Conservation (phyloP, 371 early-diverging fungal species). For the Lichtheimia ornata region DNA sequence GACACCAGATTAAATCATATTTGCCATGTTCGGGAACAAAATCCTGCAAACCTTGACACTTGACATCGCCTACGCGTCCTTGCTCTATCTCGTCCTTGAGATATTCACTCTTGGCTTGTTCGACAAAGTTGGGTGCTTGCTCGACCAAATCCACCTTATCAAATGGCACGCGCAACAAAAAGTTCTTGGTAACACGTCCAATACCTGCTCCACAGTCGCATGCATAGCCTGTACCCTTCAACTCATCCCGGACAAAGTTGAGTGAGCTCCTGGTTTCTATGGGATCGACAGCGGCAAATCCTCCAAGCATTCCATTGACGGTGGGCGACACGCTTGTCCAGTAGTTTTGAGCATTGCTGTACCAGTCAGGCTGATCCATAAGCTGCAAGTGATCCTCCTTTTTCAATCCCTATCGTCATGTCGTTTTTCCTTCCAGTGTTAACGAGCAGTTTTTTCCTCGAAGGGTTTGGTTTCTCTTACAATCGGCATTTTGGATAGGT, state of each 20-base stretch:
- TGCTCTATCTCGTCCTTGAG: conserved; percentile 53
- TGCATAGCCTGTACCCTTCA: conserved; percentile 37
- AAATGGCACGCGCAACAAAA: conserved; percentile 73
- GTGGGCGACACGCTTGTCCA: conserved; percentile 79
- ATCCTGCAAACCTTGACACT: conserved; percentile 80
- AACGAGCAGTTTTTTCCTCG: no score
- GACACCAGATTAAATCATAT: conserved; percentile 95
- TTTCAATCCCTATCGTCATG: conserved; percentile 17
- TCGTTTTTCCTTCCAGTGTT: no score
- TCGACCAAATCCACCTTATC: conserved; percentile 89
- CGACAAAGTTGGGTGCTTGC: conserved; percentile 75
- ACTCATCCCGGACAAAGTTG: conserved; percentile 56
- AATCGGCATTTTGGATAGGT: not conserved
- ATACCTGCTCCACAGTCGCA: conserved; percentile 95
- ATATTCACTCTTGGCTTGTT: conserved; percentile 66
- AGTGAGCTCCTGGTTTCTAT: conserved; percentile 76
- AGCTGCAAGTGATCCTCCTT: conserved; percentile 22
- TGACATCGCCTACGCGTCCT: conserved; percentile 62
- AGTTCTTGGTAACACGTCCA: conserved; percentile 89
- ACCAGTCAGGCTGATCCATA: conserved; percentile 64
- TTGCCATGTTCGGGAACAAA: conserved; percentile 73
- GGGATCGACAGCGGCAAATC: conserved; percentile 73
- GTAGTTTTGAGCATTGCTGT: conserved; percentile 85
- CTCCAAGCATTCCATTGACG: conserved; percentile 89
- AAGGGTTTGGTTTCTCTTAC: not conserved